Evolutionary conservation across 352 stramenopile genomes (phyloP).

Genomic region (Thalassiosira pacifica): DNA sequence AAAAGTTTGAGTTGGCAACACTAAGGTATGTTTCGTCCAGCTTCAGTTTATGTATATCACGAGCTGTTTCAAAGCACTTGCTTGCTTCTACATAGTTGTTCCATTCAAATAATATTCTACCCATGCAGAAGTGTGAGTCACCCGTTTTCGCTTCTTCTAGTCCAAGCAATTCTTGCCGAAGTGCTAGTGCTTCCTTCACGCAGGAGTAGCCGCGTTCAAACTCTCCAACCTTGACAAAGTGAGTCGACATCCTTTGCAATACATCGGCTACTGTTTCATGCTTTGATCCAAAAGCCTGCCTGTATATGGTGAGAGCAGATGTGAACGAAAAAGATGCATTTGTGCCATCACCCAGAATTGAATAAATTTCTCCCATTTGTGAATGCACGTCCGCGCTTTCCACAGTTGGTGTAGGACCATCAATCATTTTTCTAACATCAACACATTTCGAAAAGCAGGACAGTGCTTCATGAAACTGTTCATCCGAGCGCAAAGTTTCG

Average conservation of each 20-base stretch:
- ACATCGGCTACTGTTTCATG: conserved; percentile 64
- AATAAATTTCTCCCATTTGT: conserved; percentile 69
- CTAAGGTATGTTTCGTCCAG: conserved; percentile 49
- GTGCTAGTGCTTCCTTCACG: conserved; percentile 64
- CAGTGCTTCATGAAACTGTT: conserved; percentile 60
- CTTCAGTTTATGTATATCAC: conserved; percentile 62
- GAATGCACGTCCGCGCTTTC: conserved; percentile 61
- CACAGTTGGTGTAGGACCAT: conserved; percentile 49
- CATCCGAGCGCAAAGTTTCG: conserved; percentile 49
- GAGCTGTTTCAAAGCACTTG: conserved; percentile 66
- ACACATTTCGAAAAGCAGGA: conserved; percentile 64
- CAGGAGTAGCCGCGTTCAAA: conserved; percentile 70
- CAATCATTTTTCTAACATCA: conserved; percentile 55
- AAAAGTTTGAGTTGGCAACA: conserved; percentile 72
- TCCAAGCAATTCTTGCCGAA: conserved; percentile 64
- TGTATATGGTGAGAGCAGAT: conserved; percentile 68
- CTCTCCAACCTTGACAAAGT: conserved; percentile 71
- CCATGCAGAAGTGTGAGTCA: conserved; percentile 72
- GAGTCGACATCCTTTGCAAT: conserved; percentile 63
- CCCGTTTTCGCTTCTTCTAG: conserved; percentile 54
- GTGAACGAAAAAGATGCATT: conserved; percentile 64
- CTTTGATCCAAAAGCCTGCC: conserved; percentile 64
- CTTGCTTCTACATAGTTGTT: conserved; percentile 67
- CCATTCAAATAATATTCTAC: conserved; percentile 69
- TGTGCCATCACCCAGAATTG: conserved; percentile 50